These are phyloP conservation scores for Canavalia ensiformis DNA, from an alignment of 306 rosid genomes.

Conservation along the genomic window DNA sequence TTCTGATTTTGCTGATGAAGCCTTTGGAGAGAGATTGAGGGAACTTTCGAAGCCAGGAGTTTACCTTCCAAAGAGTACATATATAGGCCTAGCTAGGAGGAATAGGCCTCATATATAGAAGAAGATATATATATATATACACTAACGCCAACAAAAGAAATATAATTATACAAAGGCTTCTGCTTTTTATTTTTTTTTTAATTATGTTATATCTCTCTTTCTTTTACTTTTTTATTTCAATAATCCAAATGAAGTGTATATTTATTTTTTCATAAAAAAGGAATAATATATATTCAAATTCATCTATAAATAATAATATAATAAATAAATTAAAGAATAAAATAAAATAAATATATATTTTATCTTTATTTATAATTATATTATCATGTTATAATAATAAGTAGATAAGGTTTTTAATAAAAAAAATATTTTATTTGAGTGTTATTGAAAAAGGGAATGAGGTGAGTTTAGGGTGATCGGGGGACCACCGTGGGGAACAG, in stretches of 20 bases:
- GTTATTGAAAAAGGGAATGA: slow-evolving; percentile 12
- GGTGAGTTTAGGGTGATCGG: slow-evolving; percentile 26
- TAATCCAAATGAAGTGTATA: too few species aligned
- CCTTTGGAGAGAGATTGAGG: neutral
- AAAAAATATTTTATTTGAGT: neutral
- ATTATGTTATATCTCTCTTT: too few species aligned
- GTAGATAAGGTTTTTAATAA: neutral
- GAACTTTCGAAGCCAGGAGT: slow-evolving; percentile 28
- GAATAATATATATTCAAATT: too few species aligned
- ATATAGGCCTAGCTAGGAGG: slow-evolving; percentile 40
- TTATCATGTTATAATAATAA: neutral
- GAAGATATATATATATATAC: neutral
- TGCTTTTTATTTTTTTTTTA: too few species aligned
- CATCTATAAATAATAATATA: too few species aligned
- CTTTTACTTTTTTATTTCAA: too few species aligned
- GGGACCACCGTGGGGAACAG: slow-evolving; percentile 42
- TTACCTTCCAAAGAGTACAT: slow-evolving; percentile 38
- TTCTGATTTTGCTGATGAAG: slow-evolving; percentile 39
- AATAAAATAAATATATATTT: too few species aligned
- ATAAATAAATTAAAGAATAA: too few species aligned
- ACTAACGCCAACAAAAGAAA: neutral
- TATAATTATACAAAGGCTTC: neutral
- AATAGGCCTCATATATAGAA: slow-evolving; percentile 27
- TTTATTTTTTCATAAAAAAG: too few species aligned
- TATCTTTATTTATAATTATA: neutral